Percentiles rank a stretch among this genome's conserved stretches.
Conservation (phyloP, 106 monocot species). For the Acorus gramineus region DNA sequence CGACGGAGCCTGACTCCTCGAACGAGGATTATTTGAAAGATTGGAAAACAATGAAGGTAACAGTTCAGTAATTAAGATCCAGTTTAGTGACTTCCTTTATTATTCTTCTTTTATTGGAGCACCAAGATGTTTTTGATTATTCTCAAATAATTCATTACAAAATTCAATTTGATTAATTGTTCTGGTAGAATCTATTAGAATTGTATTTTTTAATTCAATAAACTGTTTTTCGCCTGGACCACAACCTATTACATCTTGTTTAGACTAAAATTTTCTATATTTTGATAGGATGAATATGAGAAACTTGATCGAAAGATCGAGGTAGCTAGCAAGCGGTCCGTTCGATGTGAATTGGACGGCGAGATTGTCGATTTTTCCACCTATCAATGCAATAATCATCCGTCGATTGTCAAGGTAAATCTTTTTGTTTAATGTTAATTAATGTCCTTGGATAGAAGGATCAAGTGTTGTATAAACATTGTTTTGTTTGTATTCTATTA, state of each 20-base stretch:
- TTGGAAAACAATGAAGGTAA: slow-evolving; percentile 5
- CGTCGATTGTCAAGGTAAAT: slow-evolving; percentile 3
- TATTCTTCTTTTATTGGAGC: not conserved
- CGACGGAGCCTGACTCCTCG: not conserved
- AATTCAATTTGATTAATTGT: too few species aligned
- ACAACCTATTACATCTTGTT: too few species aligned
- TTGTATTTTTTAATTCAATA: too few species aligned
- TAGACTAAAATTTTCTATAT: too few species aligned
- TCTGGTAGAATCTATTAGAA: too few species aligned
- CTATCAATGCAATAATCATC: not conserved
- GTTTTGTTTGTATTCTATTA: not conserved
- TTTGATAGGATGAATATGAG: too few species aligned
- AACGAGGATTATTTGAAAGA: not conserved
- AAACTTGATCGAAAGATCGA: not conserved
- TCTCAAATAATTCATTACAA: too few species aligned
- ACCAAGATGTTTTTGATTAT: not conserved
- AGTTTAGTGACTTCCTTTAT: not conserved
- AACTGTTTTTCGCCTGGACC: too few species aligned
- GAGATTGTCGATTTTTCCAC: not conserved
- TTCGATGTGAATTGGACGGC: not conserved
- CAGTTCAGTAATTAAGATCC: not conserved
- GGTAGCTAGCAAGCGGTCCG: not conserved
- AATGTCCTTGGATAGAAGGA: not conserved
- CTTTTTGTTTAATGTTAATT: not conserved
- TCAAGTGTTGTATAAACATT: too few species aligned